phyloP scores from a whole-genome alignment of 257 asterid genomes.

The Solanum chmielewskii region DNA sequence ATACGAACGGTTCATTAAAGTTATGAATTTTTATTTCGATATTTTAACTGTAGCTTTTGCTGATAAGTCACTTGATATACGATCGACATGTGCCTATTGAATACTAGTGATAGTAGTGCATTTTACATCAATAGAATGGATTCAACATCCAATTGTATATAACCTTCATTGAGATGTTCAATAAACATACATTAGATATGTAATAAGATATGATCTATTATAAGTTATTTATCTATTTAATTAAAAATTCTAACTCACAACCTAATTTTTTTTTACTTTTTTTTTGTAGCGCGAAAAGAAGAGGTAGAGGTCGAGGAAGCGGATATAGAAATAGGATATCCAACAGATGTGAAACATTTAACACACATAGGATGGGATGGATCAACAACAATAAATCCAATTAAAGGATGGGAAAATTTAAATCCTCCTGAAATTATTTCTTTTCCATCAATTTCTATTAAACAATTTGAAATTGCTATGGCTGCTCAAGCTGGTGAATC shows the following conservation, averaged over 20 bases:
- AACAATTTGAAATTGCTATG: constrained; percentile 58
- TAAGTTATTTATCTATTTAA: too few species aligned
- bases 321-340: constrained; percentile 3
- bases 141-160: too few species aligned
- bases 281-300: neutral
- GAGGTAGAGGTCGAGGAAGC: neutral
- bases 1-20: too few species aligned
- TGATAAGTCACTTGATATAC: neutral
- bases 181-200: too few species aligned
- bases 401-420: constrained; percentile 9
- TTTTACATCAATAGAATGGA: too few species aligned
- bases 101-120: neutral
- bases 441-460: constrained; percentile 39
- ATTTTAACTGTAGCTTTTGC: neutral
- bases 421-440: constrained; percentile 28
- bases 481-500: constrained; percentile 30
- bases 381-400: neutral
- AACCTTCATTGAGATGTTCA: too few species aligned
- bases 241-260: neutral
- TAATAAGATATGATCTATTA: too few species aligned
- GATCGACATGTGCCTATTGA: neutral
- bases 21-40: neutral
- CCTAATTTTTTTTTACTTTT: rapidly evolving
- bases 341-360: constrained; percentile 1
- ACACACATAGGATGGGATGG: constrained; percentile 8